Evolutionary conservation across 306 rosid genomes (phyloP).

Genomic region (Dryas alaskensis): DNA sequence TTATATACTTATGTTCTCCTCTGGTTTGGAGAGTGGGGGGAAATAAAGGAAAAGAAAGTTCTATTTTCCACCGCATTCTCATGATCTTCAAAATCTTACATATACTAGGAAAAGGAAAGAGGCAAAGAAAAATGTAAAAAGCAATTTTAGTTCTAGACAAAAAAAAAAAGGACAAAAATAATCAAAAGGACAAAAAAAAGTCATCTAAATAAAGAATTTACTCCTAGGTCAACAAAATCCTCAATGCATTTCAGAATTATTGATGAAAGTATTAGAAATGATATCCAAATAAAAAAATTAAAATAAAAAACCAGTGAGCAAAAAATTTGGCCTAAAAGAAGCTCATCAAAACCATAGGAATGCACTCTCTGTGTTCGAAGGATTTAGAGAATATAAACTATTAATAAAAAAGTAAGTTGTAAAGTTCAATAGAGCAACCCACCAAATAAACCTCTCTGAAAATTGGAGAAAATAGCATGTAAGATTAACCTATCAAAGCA

Average conservation of each 20-base stretch:
- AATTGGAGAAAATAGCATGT: neutral
- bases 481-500: conserved; percentile 4
- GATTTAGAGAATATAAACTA: neutral
- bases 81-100: neutral
- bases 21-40: neutral
- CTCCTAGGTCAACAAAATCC: conserved; percentile 9
- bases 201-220: neutral
- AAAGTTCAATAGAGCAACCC: conserved; percentile 16
- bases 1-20: conserved; percentile 5
- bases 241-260: neutral
- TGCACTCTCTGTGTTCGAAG: neutral
- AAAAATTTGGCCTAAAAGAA: neutral
- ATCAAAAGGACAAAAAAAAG: neutral
- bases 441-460: neutral
- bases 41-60: neutral
- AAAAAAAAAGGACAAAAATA: neutral
- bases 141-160: neutral
- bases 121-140: neutral
- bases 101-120: neutral
- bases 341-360: neutral
- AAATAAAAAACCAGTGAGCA: neutral
- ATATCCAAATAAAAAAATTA: neutral
- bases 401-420: neutral
- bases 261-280: neutral
- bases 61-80: neutral